Percentiles rank a stretch among this genome's conserved stretches.
Evolutionary conservation across 2,329 filamentous ascomycete genomes (phyloP).

Genomic region (Colletotrichum falcatum): DNA sequence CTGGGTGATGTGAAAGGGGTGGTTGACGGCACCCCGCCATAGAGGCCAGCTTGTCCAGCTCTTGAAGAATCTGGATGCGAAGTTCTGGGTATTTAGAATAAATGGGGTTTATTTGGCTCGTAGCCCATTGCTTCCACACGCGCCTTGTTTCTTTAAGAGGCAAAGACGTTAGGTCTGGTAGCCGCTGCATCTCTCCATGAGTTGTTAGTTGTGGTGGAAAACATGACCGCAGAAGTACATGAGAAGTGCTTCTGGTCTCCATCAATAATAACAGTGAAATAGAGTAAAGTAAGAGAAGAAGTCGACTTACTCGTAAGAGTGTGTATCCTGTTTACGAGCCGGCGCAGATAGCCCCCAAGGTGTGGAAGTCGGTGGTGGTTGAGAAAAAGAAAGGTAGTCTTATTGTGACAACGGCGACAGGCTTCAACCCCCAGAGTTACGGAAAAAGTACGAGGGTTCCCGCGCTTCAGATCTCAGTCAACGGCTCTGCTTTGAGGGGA

Average conservation of each 20-base stretch:
- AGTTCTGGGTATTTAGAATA: neutral
- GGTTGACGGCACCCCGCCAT: neutral
- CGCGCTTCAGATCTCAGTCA: no score
- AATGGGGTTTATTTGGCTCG: neutral
- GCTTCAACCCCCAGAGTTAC: neutral
- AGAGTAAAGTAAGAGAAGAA: neutral
- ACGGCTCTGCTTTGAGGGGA: neutral
- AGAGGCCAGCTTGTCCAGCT: neutral
- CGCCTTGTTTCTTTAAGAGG: no score
- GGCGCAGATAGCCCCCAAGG: neutral
- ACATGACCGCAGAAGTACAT: rapidly evolving
- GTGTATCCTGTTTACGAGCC: neutral
- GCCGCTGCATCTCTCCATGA: neutral
- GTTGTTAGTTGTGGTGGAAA: neutral
- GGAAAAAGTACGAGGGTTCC: neutral
- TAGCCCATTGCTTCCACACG: conserved; percentile 1
- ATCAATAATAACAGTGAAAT: neutral
- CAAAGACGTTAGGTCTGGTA: neutral
- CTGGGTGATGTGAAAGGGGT: neutral
- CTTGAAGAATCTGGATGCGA: neutral
- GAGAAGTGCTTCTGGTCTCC: neutral
- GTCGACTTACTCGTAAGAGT: neutral
- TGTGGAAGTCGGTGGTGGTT: neutral
- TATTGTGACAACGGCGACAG: neutral
- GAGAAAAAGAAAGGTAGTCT: neutral